Conservation (phyloP, 2,329 filamentous ascomycete species). For the Penicillium aurantiogriseum region DNA sequence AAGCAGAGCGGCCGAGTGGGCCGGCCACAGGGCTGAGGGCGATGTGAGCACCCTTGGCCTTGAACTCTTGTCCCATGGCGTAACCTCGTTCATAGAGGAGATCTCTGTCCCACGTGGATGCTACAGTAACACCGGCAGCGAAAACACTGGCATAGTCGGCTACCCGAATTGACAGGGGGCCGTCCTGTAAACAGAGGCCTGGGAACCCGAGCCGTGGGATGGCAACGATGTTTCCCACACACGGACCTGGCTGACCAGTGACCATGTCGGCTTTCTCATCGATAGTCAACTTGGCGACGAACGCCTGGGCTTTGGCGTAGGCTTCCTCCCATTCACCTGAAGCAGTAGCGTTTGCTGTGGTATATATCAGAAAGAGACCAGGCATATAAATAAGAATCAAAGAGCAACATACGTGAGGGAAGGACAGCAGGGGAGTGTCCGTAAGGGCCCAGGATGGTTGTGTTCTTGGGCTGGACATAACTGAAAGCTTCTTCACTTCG, state of each 20-base stretch:
- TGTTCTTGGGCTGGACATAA: conserved; percentile 8
- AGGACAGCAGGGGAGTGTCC: conserved; percentile 9
- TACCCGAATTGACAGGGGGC: conserved; percentile 57
- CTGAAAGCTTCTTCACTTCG: conserved; percentile 8
- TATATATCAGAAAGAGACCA: background rate
- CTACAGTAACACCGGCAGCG: conserved; percentile 69
- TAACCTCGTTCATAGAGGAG: conserved; percentile 54
- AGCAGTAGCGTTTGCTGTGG: background rate
- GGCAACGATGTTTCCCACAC: conserved; percentile 34
- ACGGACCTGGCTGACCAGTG: conserved; percentile 29
- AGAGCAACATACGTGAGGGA: conserved; percentile 2
- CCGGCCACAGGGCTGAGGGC: conserved; percentile 43
- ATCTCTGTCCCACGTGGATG: conserved; percentile 59
- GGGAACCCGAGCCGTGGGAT: conserved; percentile 31
- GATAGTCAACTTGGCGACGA: conserved; percentile 20
- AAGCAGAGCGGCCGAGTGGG: conserved; percentile 44
- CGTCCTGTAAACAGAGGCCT: conserved; percentile 33
- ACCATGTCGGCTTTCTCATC: conserved; percentile 31
- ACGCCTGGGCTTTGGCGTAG: conserved; percentile 9
- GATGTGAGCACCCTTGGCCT: conserved; percentile 39
- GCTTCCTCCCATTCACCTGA: conserved; percentile 2
- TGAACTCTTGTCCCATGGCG: conserved; percentile 55
- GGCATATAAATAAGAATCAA: too few relatives aligned
- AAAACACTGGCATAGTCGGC: conserved; percentile 72
- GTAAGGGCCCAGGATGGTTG: conserved; percentile 6